A percentile compares a stretch with the other conserved stretches of the same genome.
Evolutionary conservation across 257 asterid genomes (phyloP).

Genomic region (Ligustrum vulgare): DNA sequence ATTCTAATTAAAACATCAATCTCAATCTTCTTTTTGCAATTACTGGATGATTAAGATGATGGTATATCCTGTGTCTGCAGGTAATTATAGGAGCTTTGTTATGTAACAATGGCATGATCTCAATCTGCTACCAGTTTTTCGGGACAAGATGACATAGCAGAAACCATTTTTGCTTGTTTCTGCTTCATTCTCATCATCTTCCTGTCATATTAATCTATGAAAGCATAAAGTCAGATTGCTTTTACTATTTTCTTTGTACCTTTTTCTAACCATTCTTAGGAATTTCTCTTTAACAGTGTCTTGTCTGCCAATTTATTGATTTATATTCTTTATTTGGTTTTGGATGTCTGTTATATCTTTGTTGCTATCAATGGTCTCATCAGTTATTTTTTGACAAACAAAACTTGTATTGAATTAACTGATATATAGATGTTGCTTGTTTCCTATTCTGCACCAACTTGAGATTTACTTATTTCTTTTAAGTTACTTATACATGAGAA

Average conservation of each 20-base stretch:
- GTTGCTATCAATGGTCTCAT: neutral
- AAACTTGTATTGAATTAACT: neutral
- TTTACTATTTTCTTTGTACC: constrained; percentile 13
- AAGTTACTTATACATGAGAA: neutral
- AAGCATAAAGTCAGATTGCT: constrained; percentile 18
- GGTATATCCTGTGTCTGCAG: constrained; percentile 18
- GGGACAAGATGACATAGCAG: constrained; percentile 42
- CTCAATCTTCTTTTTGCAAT: neutral
- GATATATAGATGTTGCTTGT: neutral
- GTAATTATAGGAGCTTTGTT: constrained; percentile 16
- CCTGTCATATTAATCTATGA: constrained; percentile 17
- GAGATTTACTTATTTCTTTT: neutral
- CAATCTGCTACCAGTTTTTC: constrained; percentile 1
- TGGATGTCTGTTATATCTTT: constrained; percentile 21
- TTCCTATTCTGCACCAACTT: neutral
- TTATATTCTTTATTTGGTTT: constrained; percentile 17
- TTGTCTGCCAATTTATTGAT: neutral
- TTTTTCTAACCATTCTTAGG: neutral
- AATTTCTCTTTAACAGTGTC: neutral
- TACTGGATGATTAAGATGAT: constrained; percentile 13
- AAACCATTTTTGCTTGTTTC: constrained; percentile 40
- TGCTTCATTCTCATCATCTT: constrained; percentile 34
- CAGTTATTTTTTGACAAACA: constrained; percentile 2
- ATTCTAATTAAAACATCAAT: neutral
- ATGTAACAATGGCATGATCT: constrained; percentile 16